phyloP scores from a whole-genome alignment of 257 asterid genomes.

The Striga asiatica region DNA sequence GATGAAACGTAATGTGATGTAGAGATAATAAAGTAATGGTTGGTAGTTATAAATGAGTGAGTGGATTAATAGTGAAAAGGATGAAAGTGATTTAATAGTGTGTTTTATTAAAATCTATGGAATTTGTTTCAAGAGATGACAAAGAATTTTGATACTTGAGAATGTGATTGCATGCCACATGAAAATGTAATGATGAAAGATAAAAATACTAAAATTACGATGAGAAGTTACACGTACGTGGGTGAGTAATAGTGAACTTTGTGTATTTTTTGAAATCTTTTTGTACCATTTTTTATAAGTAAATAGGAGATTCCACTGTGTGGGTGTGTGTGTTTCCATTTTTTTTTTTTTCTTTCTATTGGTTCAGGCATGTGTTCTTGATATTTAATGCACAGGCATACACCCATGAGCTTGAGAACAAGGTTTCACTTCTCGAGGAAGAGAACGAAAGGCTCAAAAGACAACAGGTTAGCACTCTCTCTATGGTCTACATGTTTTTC shows the following conservation, averaged over 20 bases:
- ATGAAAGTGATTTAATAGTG: not conserved
- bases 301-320: no score
- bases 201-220: no score
- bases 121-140: no score
- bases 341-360: not conserved
- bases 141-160: no score
- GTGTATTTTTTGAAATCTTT: no score
- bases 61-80: not conserved
- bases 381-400: constrained; percentile 44
- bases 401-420: constrained; percentile 80
- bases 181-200: no score
- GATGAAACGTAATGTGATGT: not conserved
- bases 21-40: not conserved
- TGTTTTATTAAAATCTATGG: no score
- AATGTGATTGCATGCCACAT: no score
- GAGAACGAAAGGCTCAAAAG: constrained; percentile 74
- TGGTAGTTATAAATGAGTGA: not conserved
- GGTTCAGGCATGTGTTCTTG: constrained; percentile 1
- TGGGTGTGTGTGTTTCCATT: not conserved
- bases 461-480: constrained; percentile 42
- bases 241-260: no score
- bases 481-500: not conserved
- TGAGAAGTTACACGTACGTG: no score
- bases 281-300: no score
- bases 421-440: constrained; percentile 69